These are phyloP conservation scores for Beauveria sp. DNA, from an alignment of 2,329 filamentous ascomycete species.

Conservation along the genomic window DNA sequence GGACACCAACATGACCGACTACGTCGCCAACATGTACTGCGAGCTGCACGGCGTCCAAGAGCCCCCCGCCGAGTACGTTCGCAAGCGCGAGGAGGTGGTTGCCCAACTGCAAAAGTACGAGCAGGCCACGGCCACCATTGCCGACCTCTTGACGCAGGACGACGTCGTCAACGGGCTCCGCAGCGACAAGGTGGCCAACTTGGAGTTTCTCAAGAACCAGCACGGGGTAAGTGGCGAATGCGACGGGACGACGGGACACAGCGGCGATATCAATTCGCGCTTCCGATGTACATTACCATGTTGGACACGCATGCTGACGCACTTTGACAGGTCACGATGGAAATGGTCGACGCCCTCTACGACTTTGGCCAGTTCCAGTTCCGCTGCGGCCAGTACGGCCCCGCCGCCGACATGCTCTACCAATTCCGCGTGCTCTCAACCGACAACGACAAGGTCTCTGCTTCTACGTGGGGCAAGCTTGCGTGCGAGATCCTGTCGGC, in stretches of 20 bases:
- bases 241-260: no score
- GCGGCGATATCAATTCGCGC: no score
- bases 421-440: slow-evolving; percentile 97
- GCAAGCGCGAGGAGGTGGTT: slow-evolving; percentile 85
- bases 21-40: slow-evolving; percentile 84
- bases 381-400: slow-evolving; percentile 88
- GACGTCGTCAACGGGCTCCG: slow-evolving; percentile 85
- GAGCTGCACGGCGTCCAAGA: slow-evolving; percentile 76
- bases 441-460: slow-evolving; percentile 94
- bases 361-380: slow-evolving; percentile 97
- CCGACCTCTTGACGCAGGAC: slow-evolving; percentile 76
- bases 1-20: slow-evolving; percentile 98
- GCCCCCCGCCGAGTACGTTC: slow-evolving; percentile 75
- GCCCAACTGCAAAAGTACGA: slow-evolving; percentile 74
- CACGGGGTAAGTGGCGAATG: slow-evolving; percentile 60
- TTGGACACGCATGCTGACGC: no score
- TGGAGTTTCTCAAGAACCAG: slow-evolving; percentile 95
- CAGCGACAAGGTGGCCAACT: slow-evolving; percentile 96
- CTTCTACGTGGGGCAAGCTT: slow-evolving; percentile 96
- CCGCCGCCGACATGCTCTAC: slow-evolving; percentile 87
- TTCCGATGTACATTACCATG: no score
- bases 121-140: slow-evolving; percentile 82
- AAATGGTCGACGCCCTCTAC: slow-evolving; percentile 94
- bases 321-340: slow-evolving; percentile 61
- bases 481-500: slow-evolving; percentile 91